Evolutionary conservation across 2,329 filamentous ascomycete genomes (phyloP).

Genomic region (Colletotrichum musae): DNA sequence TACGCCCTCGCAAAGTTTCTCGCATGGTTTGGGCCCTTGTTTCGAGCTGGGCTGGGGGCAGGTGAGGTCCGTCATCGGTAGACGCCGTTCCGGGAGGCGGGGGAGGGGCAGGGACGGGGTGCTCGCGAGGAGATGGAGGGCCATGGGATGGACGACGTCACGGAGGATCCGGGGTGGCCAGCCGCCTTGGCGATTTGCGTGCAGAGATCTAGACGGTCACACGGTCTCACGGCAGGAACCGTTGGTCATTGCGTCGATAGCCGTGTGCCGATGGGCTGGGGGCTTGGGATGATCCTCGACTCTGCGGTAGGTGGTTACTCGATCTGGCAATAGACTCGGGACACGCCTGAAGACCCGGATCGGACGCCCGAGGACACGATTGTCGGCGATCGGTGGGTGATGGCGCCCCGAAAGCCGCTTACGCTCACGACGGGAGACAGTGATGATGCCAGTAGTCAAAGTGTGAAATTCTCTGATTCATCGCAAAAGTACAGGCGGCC

Average conservation of each 20-base stretch:
- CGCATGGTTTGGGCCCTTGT: conserved; percentile 12
- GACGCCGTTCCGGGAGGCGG: conserved; percentile 3
- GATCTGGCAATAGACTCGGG: background rate
- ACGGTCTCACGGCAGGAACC: background rate
- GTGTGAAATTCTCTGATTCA: background rate
- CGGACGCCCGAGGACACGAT: background rate
- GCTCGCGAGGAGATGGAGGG: background rate
- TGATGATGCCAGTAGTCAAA: background rate
- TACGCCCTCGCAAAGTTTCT: background rate
- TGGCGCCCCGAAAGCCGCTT: too few species aligned
- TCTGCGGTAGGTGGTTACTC: background rate
- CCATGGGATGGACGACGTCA: background rate
- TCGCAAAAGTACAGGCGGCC: conserved; percentile 23
- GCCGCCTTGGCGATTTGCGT: conserved; percentile 7
- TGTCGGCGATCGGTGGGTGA: background rate
- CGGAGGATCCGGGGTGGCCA: background rate
- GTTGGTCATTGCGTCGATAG: conserved; percentile 18
- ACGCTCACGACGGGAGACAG: too few species aligned
- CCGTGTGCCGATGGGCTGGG: background rate
- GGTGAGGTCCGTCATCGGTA: background rate
- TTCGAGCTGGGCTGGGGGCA: background rate
- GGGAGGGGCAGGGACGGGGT: too few species aligned
- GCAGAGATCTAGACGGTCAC: conserved; percentile 16
- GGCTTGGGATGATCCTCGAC: background rate
- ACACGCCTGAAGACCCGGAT: background rate